phyloP scores from a whole-genome alignment of 1,284 basidiomycete genomes.

The Xerocomus nothofagi region DNA sequence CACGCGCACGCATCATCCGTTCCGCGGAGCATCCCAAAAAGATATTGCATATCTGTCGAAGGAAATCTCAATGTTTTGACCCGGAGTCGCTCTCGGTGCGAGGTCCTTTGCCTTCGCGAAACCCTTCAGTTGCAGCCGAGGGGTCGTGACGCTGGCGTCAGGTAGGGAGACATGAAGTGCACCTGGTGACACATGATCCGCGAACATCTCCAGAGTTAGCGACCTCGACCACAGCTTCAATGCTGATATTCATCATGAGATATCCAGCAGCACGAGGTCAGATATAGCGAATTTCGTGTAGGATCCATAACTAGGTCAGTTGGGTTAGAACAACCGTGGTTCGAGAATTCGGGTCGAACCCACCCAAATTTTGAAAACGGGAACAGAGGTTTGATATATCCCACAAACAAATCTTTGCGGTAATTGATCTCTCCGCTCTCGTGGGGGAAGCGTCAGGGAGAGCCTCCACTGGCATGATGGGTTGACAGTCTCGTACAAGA shows the following conservation, averaged over 20 bases:
- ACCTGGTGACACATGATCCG: conserved; percentile 1
- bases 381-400: background rate
- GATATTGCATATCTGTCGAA: conserved; percentile 2
- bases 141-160: conserved; percentile 3
- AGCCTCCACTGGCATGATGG: background rate
- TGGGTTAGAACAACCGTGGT: background rate
- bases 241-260: background rate
- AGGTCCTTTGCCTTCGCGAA: conserved; percentile 4
- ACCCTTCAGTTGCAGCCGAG: conserved; percentile 2
- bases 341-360: background rate
- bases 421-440: background rate
- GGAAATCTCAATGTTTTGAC: conserved; percentile 1
- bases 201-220: background rate
- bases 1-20: conserved; percentile 1
- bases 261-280: background rate
- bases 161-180: background rate
- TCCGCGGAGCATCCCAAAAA: background rate
- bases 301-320: background rate
- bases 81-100: background rate
- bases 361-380: background rate
- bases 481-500: background rate
- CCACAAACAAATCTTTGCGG: background rate
- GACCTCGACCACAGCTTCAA: background rate
- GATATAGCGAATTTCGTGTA: background rate
- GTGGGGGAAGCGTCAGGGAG: background rate